Conservation (phyloP, 148 eudicot species). For the Dianthus caryophyllus region DNA sequence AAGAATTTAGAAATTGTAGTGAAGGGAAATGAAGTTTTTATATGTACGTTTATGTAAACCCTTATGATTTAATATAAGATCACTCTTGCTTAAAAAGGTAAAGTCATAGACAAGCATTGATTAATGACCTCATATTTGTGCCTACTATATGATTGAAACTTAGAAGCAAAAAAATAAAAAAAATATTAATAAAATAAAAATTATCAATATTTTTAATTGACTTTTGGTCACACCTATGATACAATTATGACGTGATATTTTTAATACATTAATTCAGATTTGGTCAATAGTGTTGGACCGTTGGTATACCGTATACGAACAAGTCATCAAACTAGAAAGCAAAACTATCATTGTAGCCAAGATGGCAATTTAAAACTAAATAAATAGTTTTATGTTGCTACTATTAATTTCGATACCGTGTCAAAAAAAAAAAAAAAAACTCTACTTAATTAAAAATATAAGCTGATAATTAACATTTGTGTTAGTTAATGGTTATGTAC, state of each 20-base stretch:
- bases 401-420: no score
- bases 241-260: slow-evolving; percentile 2
- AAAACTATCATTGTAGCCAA: not conserved
- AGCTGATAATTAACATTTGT: no score
- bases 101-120: slow-evolving; percentile 8
- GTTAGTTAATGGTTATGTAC: no score
- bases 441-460: no score
- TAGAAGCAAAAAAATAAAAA: slow-evolving; percentile 24
- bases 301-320: not conserved
- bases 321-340: not conserved
- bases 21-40: not conserved
- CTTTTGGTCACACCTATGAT: not conserved
- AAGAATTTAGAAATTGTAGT: not conserved
- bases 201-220: not conserved
- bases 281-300: not conserved
- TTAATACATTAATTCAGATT: not conserved
- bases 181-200: slow-evolving; percentile 9
- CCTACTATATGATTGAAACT: slow-evolving; percentile 17
- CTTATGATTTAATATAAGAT: not conserved
- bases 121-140: slow-evolving; percentile 7
- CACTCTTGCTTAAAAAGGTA: slow-evolving; percentile 23
- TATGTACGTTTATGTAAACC: not conserved
- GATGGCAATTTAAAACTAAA: not conserved
- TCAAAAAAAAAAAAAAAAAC: no score
- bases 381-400: no score